phyloP scores from a whole-genome alignment of 2,329 filamentous ascomycete genomes.

The Berkeleyomyces basicola region DNA sequence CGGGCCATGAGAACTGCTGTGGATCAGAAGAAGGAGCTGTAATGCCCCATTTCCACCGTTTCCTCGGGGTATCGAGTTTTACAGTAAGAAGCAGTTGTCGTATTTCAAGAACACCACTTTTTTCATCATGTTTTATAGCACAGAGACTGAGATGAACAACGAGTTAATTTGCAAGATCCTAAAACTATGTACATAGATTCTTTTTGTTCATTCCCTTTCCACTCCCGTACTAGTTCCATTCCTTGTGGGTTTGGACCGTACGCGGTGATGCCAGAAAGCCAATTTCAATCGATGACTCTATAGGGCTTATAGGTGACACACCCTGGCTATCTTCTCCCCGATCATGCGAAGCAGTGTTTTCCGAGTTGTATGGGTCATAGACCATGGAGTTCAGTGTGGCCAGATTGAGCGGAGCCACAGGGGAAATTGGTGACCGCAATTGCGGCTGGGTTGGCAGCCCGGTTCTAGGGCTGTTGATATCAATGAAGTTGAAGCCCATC shows the following conservation, averaged over 20 bases:
- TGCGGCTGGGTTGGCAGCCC: background rate
- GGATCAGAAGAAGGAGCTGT: constrained; percentile 2
- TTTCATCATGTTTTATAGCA: background rate
- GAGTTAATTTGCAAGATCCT: background rate
- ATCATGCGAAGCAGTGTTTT: constrained; percentile 16
- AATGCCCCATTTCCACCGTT: background rate
- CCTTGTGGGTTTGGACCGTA: background rate
- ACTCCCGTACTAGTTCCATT: background rate
- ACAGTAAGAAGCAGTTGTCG: background rate
- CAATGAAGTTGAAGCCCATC: constrained; percentile 5
- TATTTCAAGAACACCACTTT: background rate
- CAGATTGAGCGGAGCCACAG: constrained; percentile 9
- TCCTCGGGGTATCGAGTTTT: background rate
- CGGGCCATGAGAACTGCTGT: constrained; percentile 18
- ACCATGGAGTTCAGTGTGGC: constrained; percentile 33
- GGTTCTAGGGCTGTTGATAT: background rate
- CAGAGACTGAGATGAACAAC: background rate
- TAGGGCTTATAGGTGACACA: constrained; percentile 1
- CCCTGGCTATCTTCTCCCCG: constrained; percentile 22
- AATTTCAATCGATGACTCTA: constrained; percentile 7
- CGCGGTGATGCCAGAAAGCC: constrained; percentile 6
- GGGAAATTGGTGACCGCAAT: background rate
- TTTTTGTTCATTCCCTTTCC: background rate
- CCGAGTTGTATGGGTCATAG: constrained; percentile 29
- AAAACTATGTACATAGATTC: background rate